Conservation (phyloP, 768 basidiomycete species). For the Tulasnella sp. region DNA sequence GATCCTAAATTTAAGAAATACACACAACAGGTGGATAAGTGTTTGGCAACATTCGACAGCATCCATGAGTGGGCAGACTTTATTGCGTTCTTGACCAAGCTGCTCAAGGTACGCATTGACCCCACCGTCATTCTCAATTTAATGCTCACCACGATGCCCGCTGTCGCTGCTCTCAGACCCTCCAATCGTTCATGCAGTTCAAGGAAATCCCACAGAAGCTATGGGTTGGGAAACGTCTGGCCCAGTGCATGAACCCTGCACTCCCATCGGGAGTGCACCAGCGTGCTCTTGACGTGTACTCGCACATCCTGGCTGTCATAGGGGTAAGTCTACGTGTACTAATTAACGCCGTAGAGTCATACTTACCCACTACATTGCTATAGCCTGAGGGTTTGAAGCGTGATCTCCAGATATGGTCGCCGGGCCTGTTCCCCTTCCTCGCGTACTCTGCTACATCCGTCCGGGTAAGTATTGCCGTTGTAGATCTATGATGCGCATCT, state of each 20-base stretch:
- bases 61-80: constrained; percentile 99
- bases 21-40: constrained; percentile 85
- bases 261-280: constrained; percentile 96
- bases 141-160: not conserved
- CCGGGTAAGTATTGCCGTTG: constrained; percentile 51
- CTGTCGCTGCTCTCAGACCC: constrained; percentile 54
- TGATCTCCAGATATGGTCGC: constrained; percentile 90
- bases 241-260: constrained; percentile 97
- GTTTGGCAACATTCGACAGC: constrained; percentile 86
- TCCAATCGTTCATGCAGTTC: constrained; percentile 90
- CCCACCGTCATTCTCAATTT: not conserved
- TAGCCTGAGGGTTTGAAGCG: constrained; percentile 82
- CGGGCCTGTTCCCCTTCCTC: constrained; percentile 96
- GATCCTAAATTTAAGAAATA: constrained; percentile 97
- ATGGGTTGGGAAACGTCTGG: constrained; percentile 87
- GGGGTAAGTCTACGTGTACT: constrained; percentile 56
- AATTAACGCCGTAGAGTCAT: constrained; percentile 27
- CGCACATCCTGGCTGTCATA: constrained; percentile 83
- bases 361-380: not conserved
- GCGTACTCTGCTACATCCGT: constrained; percentile 99
- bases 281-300: constrained; percentile 90
- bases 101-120: constrained; percentile 66
- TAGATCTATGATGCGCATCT: not conserved
- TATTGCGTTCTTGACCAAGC: constrained; percentile 91
- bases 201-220: constrained; percentile 95